These are phyloP conservation scores for Pythium grandisporangium DNA, from an alignment of 352 stramenopile species.

Conservation along the genomic window DNA sequence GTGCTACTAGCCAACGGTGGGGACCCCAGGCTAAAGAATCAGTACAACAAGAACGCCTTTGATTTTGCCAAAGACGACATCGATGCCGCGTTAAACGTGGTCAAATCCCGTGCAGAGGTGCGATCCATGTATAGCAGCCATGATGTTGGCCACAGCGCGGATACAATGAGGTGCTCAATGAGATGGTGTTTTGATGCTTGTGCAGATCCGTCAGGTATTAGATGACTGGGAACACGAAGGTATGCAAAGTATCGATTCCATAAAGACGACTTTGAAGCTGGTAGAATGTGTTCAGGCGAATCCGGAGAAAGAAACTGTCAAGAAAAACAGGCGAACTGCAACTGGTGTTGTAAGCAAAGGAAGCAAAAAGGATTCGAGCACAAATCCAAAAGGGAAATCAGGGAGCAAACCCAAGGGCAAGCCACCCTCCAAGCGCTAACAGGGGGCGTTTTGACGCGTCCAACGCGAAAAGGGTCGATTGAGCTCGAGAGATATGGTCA, in stretches of 20 bases:
- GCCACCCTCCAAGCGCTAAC: too few species aligned
- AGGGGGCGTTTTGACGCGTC: too few species aligned
- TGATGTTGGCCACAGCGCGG: not conserved
- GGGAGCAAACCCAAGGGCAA: too few species aligned
- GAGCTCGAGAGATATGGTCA: too few species aligned
- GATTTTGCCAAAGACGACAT: conserved; percentile 86
- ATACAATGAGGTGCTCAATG: not conserved
- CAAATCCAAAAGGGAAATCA: too few species aligned
- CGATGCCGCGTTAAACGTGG: conserved; percentile 74
- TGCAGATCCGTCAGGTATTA: conserved; percentile 53
- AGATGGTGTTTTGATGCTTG: not conserved
- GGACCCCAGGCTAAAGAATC: conserved; percentile 80
- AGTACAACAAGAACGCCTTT: conserved; percentile 87
- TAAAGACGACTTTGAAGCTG: not conserved
- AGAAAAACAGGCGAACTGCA: not conserved
- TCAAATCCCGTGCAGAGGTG: conserved; percentile 65
- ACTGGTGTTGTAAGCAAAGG: not conserved
- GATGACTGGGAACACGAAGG: conserved; percentile 65
- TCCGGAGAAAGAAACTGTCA: not conserved
- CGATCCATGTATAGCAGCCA: conserved; percentile 1
- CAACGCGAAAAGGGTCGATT: too few species aligned
- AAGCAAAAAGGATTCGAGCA: conserved; percentile 2
- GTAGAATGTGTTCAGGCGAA: not conserved
- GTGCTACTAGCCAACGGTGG: conserved; percentile 71
- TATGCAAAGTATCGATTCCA: too few species aligned